Base-by-base conservation (phyloP, 73 alveolate genomes). In the Paramecium primaurelia region DNA sequence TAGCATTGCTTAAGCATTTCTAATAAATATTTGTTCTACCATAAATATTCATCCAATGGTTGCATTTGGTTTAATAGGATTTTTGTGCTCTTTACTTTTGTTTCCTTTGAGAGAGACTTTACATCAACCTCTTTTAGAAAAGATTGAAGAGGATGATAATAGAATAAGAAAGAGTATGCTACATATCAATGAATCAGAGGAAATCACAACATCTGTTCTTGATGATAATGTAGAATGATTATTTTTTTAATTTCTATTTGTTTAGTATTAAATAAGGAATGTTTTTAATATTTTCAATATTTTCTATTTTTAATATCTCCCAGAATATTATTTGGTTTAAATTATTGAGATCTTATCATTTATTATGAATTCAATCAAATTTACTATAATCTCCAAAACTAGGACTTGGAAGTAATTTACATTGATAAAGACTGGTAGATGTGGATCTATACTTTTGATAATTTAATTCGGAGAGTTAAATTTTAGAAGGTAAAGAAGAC, bases 21-120 rank as follows among this genome's bases (percentile, higher is more conserved):
- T 89, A 11, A 83, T 42, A 12, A 89, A 89, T 44, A 8, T 44
- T 9, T 32, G 89, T 16, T 26, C 59, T 26, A 10, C 77, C 1
- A 12, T 89, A 3, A 59, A 83, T 42, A 34, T 89, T 12, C 80
- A 83, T 89, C 94, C 94, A 14, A 89, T 89, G 92, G 54, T 89
- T 4, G 51, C 84, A 14, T 60, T 89, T n/a, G 94, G 94, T 2
- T 22, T 73, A 8, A 25, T 89, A 26, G 91, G 94, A 9, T 34
- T 71, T 28, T 22, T 71, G 47, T 54, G 86, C 2, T 30, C 71
- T 2, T 42, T 83, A 30, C 54, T 83, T 8, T 40, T 68, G 14
- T 38, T 89, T 59, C 94, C 93, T 10, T 30, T 89, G 28, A 89
- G 75, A 58, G 94, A 89, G 30, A 89, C 94, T 5, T 54, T 71